Evolutionary conservation across 306 rosid genomes (phyloP).

Genomic region (Begonia masoniana): DNA sequence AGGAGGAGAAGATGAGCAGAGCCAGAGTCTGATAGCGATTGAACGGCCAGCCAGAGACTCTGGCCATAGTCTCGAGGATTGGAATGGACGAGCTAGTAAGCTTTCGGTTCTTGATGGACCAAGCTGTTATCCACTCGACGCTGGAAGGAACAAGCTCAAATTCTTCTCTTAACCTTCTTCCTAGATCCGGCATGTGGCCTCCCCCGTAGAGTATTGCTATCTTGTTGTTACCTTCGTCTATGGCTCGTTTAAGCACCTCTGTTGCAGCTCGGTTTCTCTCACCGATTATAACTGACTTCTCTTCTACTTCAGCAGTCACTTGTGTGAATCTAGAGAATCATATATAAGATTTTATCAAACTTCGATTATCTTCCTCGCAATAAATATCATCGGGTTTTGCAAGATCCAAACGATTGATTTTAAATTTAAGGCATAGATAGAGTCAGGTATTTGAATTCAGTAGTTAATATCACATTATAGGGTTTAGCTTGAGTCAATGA

Average conservation of each 20-base stretch:
- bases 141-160: slow-evolving; percentile 57
- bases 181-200: slow-evolving; percentile 98
- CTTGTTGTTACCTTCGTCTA: slow-evolving; percentile 59
- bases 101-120: slow-evolving; percentile 58
- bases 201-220: slow-evolving; percentile 95
- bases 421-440: too few relatives aligned
- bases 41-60: slow-evolving; percentile 85
- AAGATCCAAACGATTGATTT: too few relatives aligned
- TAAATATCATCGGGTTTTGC: too few relatives aligned
- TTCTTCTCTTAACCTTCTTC: slow-evolving; percentile 73
- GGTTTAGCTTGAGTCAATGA: too few relatives aligned
- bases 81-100: slow-evolving; percentile 56
- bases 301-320: slow-evolving; percentile 66
- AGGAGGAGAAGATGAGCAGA: slow-evolving; percentile 73
- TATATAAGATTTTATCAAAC: background rate
- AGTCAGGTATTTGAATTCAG: too few relatives aligned
- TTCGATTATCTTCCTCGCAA: too few relatives aligned
- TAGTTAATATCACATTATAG: too few relatives aligned
- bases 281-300: slow-evolving; percentile 72
- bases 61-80: slow-evolving; percentile 66
- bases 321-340: slow-evolving; percentile 51
- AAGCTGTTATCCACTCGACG: slow-evolving; percentile 76
- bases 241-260: slow-evolving; percentile 43
- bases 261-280: slow-evolving; percentile 75
- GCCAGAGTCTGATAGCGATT: slow-evolving; percentile 95